Evolutionary conservation across 805 yeast species (phyloP), one percentile per base, ranked within the genome.

Genomic region (Nakazawaea ishiwadae): DNA sequence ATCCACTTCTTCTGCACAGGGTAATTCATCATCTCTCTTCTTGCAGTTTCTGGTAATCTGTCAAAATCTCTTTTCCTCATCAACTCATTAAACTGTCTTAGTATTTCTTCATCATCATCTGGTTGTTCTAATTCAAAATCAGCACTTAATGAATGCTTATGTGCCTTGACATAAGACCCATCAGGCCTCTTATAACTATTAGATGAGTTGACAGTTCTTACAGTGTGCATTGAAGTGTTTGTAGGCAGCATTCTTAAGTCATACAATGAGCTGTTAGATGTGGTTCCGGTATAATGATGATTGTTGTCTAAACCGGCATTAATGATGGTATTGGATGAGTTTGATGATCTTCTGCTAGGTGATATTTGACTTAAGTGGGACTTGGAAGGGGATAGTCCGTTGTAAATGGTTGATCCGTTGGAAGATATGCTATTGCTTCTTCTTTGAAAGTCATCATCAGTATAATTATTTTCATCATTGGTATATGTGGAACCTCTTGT

Each of bases 1-100:
- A 86, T 80, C 96, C 96, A 89, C 62, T 91, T 91, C 52, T 88
- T 86, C 37, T 83, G 86, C 0, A 77, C 65, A 32, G 84, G 75
- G 55, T 84, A 89, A 50, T 73, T 75, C 53, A 77, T 69, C 84
- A 91, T 79, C 54, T 86, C 93, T 42, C 69, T 73, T 49, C 81
- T 80, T 3, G 93, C 96, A 39, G 75, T 76, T 19, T 76, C 77
- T 0, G 96, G 67, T 27, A 63, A 50, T 28, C 73, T 68, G 37
- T 68, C 77, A 61, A 87, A 84, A 57, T 90, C 95, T 53, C 96
- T 76, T 51, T 80, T 79, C 39, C 77, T 81, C 91, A 90, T 84
- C 46, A 90, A 74, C 44, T 83, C 89, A 40, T 77, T 72, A 56
- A 87, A 89, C 77, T 84, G 67, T 44, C 71, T 66, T 51, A 87